These are phyloP conservation scores for Pulicaria dysenterica DNA, from an alignment of 129 eudicot species.

Conservation along the genomic window DNA sequence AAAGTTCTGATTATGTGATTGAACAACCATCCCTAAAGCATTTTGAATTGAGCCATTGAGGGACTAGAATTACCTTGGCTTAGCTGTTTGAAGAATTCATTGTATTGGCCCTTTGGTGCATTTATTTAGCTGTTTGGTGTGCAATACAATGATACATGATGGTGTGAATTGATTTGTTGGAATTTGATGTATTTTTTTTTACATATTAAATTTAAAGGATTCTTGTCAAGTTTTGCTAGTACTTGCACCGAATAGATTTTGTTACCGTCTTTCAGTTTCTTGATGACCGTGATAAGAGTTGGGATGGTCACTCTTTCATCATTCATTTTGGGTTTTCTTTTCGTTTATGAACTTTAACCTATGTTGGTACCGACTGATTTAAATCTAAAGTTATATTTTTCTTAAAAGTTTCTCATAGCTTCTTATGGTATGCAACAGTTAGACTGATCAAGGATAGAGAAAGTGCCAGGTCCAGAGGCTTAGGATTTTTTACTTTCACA, in stretches of 20 bases:
- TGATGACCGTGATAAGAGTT: not conserved
- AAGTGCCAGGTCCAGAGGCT: constrained; percentile 14
- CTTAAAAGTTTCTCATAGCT: constrained; percentile 5
- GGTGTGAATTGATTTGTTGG: not conserved
- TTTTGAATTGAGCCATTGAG: no score
- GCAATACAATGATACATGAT: not conserved
- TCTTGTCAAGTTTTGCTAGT: not conserved
- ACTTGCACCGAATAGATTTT: not conserved
- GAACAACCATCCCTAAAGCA: no score
- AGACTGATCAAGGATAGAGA: constrained; percentile 17
- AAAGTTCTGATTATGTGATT: no score
- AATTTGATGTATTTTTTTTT: not conserved
- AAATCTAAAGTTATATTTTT: not conserved
- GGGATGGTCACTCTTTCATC: not conserved
- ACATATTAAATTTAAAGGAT: not conserved
- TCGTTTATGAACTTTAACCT: not conserved
- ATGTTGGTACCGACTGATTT: not conserved
- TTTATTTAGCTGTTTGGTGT: not conserved
- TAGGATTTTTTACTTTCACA: constrained; percentile 15
- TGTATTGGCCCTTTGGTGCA: not conserved
- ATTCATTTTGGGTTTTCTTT: not conserved
- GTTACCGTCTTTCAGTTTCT: not conserved
- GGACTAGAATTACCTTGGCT: no score
- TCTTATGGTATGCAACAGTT: constrained; percentile 12
- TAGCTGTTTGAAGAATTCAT: no score